These are phyloP conservation scores for Zychaea mexicana DNA, from an alignment of 371 early-diverging fungal species.

Conservation along the genomic window DNA sequence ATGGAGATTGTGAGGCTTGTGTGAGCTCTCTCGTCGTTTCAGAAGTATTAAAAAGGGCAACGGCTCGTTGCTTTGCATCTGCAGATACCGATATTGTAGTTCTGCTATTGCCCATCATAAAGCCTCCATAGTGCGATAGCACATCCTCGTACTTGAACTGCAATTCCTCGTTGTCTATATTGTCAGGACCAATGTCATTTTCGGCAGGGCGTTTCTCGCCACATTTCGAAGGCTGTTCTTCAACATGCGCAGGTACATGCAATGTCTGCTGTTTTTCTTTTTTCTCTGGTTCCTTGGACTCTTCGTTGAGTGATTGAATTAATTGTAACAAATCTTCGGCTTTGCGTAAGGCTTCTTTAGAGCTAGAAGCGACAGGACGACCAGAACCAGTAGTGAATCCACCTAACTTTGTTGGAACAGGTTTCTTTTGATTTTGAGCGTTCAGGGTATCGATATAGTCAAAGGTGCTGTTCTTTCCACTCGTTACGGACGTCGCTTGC, in stretches of 20 bases:
- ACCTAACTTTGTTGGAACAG: not conserved
- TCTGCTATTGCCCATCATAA: slow-evolving; percentile 18
- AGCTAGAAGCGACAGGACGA: not conserved
- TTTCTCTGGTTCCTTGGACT: not conserved
- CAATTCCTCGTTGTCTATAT: not conserved
- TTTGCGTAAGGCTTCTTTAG: not conserved
- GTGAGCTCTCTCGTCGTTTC: not conserved
- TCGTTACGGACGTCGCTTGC: no score
- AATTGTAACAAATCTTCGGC: not conserved
- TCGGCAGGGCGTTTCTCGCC: slow-evolving; percentile 24
- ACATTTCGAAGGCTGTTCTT: not conserved
- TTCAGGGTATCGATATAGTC: no score
- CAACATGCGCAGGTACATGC: no score
- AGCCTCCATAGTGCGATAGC: slow-evolving; percentile 27
- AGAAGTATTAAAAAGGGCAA: slow-evolving; percentile 19
- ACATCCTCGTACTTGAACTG: slow-evolving; percentile 24
- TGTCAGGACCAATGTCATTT: not conserved
- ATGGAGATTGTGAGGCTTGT: slow-evolving; percentile 1
- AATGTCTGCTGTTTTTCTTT: not conserved
- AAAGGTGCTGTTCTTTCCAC: not conserved
- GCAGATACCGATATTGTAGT: slow-evolving; percentile 17
- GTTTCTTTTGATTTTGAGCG: not conserved
- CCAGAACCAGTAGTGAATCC: not conserved
- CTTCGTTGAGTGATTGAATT: not conserved
- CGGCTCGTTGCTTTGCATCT: slow-evolving; percentile 29